These are phyloP conservation scores for Lachancea mirantina DNA, from an alignment of 805 yeast genomes.

Conservation along the genomic window DNA sequence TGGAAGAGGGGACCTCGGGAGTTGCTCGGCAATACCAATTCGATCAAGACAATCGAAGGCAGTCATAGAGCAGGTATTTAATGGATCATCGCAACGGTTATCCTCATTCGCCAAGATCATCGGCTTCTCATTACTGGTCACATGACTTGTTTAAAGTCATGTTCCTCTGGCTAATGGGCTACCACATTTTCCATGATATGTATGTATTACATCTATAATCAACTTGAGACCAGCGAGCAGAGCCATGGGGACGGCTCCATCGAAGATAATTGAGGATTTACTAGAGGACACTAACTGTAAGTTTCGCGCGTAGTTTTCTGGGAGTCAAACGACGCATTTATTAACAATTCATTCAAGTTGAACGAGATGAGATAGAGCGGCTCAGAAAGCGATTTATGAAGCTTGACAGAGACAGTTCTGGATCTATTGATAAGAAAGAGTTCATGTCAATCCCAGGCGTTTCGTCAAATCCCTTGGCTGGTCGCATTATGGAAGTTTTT, in stretches of 20 bases:
- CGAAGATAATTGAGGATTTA: conserved; percentile 57
- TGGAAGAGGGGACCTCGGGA: conserved; percentile 81
- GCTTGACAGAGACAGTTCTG: conserved; percentile 85
- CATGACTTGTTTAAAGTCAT: too few relatives aligned
- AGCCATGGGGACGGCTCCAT: conserved; percentile 54
- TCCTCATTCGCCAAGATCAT: too few relatives aligned
- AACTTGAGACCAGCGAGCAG: not conserved
- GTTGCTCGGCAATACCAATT: conserved; percentile 79
- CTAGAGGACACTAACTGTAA: conserved; percentile 74
- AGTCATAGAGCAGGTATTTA: not conserved
- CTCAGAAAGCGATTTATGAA: conserved; percentile 91
- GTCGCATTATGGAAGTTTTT: conserved; percentile 85
- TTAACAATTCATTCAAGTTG: conserved; percentile 40
- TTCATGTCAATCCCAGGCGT: conserved; percentile 91
- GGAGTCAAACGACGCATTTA: not conserved
- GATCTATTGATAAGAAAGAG: conserved; percentile 85
- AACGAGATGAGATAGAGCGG: conserved; percentile 85
- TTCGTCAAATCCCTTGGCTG: conserved; percentile 80
- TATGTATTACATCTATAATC: too few relatives aligned
- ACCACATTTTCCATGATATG: too few relatives aligned
- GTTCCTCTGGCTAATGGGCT: too few relatives aligned
- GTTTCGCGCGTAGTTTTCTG: conserved; percentile 21
- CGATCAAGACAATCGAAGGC: conserved; percentile 20
- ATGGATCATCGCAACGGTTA: not conserved
- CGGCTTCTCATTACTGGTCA: too few relatives aligned